phyloP scores from a whole-genome alignment of 768 basidiomycete genomes.

The Lactifluus piperatus region DNA sequence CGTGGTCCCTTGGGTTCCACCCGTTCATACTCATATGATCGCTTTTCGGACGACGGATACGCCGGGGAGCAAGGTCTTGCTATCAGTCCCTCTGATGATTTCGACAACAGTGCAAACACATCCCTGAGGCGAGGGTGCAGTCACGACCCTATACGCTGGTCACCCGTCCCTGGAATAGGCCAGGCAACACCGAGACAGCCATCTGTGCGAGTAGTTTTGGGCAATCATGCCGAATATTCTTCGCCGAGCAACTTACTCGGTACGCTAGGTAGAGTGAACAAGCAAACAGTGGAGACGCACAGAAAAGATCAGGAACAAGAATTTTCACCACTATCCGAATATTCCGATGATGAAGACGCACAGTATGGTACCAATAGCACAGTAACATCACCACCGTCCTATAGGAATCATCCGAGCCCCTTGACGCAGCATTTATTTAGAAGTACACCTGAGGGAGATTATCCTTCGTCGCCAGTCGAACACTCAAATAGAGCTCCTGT shows the following conservation, averaged over 20 bases:
- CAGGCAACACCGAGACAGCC: slow-evolving; percentile 1
- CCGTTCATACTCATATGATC: not conserved
- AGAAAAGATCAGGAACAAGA: not conserved
- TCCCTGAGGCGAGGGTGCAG: not conserved
- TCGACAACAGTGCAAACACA: not conserved
- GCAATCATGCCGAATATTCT: not conserved
- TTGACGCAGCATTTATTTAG: not conserved
- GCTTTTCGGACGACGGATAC: slow-evolving; percentile 8
- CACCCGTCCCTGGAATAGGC: not conserved
- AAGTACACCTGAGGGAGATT: not conserved
- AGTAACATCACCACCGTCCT: not conserved
- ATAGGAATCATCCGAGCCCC: not conserved
- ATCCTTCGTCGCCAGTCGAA: not conserved
- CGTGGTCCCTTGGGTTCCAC: not conserved
- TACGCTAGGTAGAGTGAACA: not conserved
- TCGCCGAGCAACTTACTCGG: not conserved
- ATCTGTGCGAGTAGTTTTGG: not conserved
- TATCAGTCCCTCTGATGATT: slow-evolving; percentile 17
- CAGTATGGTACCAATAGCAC: not conserved
- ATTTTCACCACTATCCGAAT: slow-evolving; percentile 9
- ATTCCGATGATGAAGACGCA: slow-evolving; percentile 10
- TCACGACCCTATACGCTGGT: not conserved
- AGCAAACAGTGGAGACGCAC: not conserved
- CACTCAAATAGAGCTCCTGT: not conserved
- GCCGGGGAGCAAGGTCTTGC: slow-evolving; percentile 27